Conservation (phyloP, 768 basidiomycete genomes). For the Mycena vitilis region DNA sequence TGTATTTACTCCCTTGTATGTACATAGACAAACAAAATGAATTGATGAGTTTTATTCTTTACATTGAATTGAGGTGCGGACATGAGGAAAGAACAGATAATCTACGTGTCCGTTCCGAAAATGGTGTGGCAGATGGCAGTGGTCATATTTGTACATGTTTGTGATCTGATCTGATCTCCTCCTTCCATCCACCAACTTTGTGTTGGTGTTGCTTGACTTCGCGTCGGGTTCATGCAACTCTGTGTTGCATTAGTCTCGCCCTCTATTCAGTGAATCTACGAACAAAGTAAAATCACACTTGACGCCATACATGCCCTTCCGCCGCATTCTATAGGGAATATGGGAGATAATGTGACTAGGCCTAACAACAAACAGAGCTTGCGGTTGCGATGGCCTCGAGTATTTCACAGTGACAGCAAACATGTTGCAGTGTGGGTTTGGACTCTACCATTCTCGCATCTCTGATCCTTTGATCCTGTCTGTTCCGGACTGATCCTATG, state of each 20-base stretch:
- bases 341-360: slow-evolving; percentile 26
- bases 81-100: too few relatives aligned
- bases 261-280: slow-evolving; percentile 4
- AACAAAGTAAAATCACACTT: slow-evolving; percentile 12
- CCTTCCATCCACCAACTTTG: slow-evolving; percentile 9
- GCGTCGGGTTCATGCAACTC: slow-evolving; percentile 8
- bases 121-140: background rate
- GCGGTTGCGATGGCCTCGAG: background rate
- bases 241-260: slow-evolving; percentile 15
- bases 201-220: background rate
- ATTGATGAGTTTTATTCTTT: too few relatives aligned
- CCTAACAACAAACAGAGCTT: slow-evolving; percentile 12
- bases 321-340: slow-evolving; percentile 7
- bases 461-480: too few relatives aligned
- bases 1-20: too few relatives aligned
- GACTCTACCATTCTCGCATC: too few relatives aligned
- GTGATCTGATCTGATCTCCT: background rate
- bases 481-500: too few relatives aligned
- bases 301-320: slow-evolving; percentile 23
- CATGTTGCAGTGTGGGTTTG: too few relatives aligned
- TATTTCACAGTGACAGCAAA: slow-evolving; percentile 4
- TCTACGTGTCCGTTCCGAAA: too few relatives aligned
- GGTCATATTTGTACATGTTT: slow-evolving; percentile 16
- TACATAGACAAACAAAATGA: too few relatives aligned
- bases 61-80: too few relatives aligned